Base-by-base conservation (phyloP, 202 grass and related monocot species). In the Miscanthus sacchariflorus region DNA sequence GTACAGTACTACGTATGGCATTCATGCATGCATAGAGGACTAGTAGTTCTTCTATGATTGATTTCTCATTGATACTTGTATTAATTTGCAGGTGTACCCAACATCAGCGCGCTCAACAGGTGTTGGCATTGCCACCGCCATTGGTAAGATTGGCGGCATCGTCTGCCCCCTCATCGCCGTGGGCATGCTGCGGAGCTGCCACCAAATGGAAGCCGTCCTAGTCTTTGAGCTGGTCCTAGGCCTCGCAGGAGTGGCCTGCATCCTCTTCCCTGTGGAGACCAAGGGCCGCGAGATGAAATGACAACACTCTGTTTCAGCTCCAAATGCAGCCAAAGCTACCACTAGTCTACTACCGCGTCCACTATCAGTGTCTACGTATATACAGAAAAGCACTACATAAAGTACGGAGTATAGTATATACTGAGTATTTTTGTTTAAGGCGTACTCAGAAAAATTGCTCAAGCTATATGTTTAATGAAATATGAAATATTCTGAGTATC, bases 111-210 rank as follows among this genome's bases (percentile, higher is more conserved):
- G 95, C 39, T 89, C 87, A 27, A 97, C 92, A 0, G 95, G 95
- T 12, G 78, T 91, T 54, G 95, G 95, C 59, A 77, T 91, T 28
- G 90, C 92, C 9, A 82, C 52, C 0, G 86, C 95, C 64, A 78
- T 97, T 5, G 92, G 92, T 13, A 94, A 89, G 90, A 79, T 95
- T 11, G 95, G 95, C 48, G 95, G 92, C 18, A 69, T 95, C 48
- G 48, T 97, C 45, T 93, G 92, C 80, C 95, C 92, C 12, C 72
- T 97, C 6, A 91, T 93, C 2, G 92, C 90, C 5, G 82, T 97
- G 0, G 77, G 33, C 45, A 68, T 97, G 85, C 82, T 97, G 13
- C 54, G 88, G 72, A 89, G 73, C 72, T 97, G 95, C 86, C 88
- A 76, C 82, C 92, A 93, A 59, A 91, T 85, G 81, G 87, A 89